phyloP scores from a whole-genome alignment of 306 rosid genomes.

The Mimosa pudica region DNA sequence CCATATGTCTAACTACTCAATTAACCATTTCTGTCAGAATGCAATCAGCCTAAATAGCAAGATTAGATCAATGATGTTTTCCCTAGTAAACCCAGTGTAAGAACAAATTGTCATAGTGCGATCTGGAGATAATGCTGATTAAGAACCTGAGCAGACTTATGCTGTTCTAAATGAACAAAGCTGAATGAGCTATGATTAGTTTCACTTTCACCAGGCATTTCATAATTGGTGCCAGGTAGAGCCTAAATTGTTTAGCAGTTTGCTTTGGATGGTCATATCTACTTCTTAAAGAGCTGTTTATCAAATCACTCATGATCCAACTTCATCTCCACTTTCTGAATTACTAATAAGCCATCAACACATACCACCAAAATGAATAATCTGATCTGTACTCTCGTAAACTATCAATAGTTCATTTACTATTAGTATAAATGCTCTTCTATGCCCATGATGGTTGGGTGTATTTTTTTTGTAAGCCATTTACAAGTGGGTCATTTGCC shows the following conservation, averaged over 20 bases:
- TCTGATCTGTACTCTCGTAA: neutral
- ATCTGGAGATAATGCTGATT: neutral
- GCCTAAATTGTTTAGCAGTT: neutral
- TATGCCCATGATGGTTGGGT: neutral
- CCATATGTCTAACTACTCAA: neutral
- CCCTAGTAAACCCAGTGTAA: neutral
- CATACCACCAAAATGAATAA: neutral
- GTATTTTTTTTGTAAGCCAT: neutral
- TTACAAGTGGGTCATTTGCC: conserved; percentile 4
- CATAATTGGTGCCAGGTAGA: neutral
- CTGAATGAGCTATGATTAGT: neutral
- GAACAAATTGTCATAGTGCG: neutral
- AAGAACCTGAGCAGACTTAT: neutral
- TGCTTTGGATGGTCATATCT: neutral
- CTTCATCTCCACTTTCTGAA: neutral
- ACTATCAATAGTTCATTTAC: neutral
- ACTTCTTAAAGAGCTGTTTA: neutral
- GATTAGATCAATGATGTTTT: neutral
- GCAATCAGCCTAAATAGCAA: conserved; percentile 1
- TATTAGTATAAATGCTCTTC: neutral
- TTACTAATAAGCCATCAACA: neutral
- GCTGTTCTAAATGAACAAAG: neutral
- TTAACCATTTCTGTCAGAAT: neutral
- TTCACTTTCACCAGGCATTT: neutral
- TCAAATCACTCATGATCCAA: neutral